Conservation (phyloP, 139 green algal species). For the Parachlorella kessleri region DNA sequence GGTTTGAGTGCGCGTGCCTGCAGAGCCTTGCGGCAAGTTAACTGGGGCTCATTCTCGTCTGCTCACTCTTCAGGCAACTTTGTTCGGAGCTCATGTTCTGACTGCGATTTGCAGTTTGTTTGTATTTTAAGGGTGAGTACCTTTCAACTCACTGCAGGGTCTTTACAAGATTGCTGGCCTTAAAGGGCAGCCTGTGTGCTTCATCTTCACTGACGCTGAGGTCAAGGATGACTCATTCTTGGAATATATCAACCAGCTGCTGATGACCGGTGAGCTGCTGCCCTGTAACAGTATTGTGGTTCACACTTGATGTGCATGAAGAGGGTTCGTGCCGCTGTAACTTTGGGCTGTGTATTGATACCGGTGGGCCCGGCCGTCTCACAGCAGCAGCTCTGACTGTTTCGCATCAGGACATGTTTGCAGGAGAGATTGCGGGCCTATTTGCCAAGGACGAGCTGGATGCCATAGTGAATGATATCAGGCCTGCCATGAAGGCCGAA, state of each 20-base stretch:
- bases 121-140: no score
- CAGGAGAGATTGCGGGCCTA: slow-evolving; percentile 84
- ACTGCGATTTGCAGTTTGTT: no score
- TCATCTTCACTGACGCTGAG: slow-evolving; percentile 94
- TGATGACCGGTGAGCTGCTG: slow-evolving; percentile 73
- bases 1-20: no score
- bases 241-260: slow-evolving; percentile 98
- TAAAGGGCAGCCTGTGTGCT: slow-evolving; percentile 90
- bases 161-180: slow-evolving; percentile 95
- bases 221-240: slow-evolving; percentile 96
- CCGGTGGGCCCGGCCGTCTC: no score
- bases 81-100: no score
- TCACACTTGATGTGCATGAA: no score
- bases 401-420: no score
- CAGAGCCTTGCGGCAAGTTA: no score
- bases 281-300: neutral
- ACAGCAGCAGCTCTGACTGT: no score
- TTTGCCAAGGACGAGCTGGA: slow-evolving; percentile 96
- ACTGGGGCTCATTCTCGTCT: no score
- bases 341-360: no score
- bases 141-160: slow-evolving; percentile 8
- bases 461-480: slow-evolving; percentile 91
- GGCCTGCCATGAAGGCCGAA: slow-evolving; percentile 70
- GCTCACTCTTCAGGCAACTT: neutral
- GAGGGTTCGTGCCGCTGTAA: no score